Evolutionary conservation across 2,329 filamentous ascomycete genomes (phyloP).

Genomic region (Verticillium albo-atrum): DNA sequence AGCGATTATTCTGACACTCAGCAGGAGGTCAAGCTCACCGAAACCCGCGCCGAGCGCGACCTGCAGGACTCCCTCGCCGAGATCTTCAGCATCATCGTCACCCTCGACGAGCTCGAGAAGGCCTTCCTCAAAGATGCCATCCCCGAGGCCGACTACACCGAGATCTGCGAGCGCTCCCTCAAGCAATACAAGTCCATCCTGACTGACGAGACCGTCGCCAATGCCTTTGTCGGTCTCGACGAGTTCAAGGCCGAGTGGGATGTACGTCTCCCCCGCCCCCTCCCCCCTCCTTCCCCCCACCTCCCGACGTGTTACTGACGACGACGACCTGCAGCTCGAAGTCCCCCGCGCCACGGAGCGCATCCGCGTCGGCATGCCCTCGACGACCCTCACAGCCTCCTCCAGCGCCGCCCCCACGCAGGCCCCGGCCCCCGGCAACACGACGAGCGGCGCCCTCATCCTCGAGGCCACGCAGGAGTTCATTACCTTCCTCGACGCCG

Average conservation of each 20-base stretch:
- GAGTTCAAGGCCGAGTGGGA: constrained; percentile 91
- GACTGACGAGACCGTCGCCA: constrained; percentile 84
- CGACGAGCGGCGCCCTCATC: constrained; percentile 63
- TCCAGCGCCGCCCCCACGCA: constrained; percentile 38
- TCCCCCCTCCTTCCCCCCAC: not conserved
- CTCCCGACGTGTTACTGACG: not conserved
- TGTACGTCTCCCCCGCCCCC: constrained; percentile 46
- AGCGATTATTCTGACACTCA: constrained; percentile 30
- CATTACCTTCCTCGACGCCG: constrained; percentile 93
- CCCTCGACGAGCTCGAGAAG: constrained; percentile 91
- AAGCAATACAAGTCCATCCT: constrained; percentile 97
- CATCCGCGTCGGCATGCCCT: constrained; percentile 86
- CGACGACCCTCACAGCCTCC: constrained; percentile 64
- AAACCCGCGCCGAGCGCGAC: constrained; percentile 83
- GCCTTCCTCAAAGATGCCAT: constrained; percentile 96
- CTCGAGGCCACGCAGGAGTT: constrained; percentile 94
- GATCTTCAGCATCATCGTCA: constrained; percentile 96
- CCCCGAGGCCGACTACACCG: constrained; percentile 86
- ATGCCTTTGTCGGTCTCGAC: constrained; percentile 81
- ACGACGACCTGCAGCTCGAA: constrained; percentile 62
- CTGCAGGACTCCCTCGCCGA: constrained; percentile 94
- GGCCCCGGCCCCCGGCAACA: constrained; percentile 35
- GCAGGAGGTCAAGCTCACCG: constrained; percentile 88
- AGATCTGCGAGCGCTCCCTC: constrained; percentile 87
- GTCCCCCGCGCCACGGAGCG: constrained; percentile 91